Evolutionary conservation across 805 yeast genomes (phyloP).

Genomic region (Clavispora asparagi): DNA sequence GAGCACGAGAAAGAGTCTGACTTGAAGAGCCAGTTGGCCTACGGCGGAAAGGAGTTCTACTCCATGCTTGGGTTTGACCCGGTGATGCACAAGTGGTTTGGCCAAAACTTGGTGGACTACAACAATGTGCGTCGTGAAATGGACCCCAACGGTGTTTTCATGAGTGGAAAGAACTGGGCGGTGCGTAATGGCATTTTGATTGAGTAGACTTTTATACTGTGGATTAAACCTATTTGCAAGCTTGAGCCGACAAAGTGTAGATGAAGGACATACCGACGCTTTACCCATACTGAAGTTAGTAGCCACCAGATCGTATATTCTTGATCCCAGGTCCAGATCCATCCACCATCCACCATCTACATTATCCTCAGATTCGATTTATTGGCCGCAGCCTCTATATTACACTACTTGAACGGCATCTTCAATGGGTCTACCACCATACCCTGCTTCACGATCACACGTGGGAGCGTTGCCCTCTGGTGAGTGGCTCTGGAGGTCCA

Average conservation of each 20-base stretch:
- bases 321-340: no score
- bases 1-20: slow-evolving; percentile 32
- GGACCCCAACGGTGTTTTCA: slow-evolving; percentile 80
- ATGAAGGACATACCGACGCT: not conserved
- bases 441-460: slow-evolving; percentile 82
- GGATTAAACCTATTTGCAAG: no score
- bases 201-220: slow-evolving; percentile 8
- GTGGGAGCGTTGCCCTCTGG: slow-evolving; percentile 85
- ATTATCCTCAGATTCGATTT: not conserved
- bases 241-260: no score
- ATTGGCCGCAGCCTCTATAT: not conserved
- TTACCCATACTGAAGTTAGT: no score
- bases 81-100: slow-evolving; percentile 73
- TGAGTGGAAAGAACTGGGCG: slow-evolving; percentile 78
- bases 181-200: slow-evolving; percentile 67
- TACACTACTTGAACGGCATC: slow-evolving; percentile 62
- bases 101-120: slow-evolving; percentile 58
- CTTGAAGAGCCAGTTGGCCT: slow-evolving; percentile 33
- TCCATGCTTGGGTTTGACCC: slow-evolving; percentile 78
- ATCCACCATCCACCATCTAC: no score
- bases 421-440: slow-evolving; percentile 86
- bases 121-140: slow-evolving; percentile 57
- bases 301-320: no score
- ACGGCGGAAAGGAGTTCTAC: slow-evolving; percentile 47
- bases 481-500: slow-evolving; percentile 89